Conservation (phyloP, 768 basidiomycete genomes). For the Serpula lacrymans region DNA sequence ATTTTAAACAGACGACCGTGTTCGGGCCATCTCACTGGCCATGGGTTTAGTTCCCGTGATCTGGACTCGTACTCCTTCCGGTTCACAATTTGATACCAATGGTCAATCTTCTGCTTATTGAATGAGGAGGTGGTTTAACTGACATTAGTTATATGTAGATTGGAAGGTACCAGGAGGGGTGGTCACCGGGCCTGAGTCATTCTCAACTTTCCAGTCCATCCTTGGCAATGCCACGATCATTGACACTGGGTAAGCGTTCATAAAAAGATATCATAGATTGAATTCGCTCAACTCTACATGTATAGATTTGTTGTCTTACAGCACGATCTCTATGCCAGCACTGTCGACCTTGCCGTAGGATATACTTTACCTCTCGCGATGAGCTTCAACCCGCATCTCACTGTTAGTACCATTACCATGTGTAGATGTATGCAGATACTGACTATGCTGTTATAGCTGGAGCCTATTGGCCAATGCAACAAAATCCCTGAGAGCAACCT, state of each 20-base stretch:
- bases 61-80: slow-evolving; percentile 69
- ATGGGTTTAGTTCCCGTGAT: slow-evolving; percentile 93
- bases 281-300: slow-evolving; percentile 4
- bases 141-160: slow-evolving; percentile 40
- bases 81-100: slow-evolving; percentile 66
- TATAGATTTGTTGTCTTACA: slow-evolving; percentile 83
- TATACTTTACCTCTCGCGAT: slow-evolving; percentile 81
- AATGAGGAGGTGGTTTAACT: slow-evolving; percentile 4
- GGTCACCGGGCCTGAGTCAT: slow-evolving; percentile 63
- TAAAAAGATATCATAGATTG: background rate
- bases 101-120: slow-evolving; percentile 35
- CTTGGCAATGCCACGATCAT: slow-evolving; percentile 62
- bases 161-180: slow-evolving; percentile 83
- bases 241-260: slow-evolving; percentile 48
- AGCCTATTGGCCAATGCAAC: slow-evolving; percentile 78
- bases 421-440: background rate
- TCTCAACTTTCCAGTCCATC: slow-evolving; percentile 69
- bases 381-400: slow-evolving; percentile 60
- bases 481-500: slow-evolving; percentile 60
- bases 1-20: slow-evolving; percentile 69
- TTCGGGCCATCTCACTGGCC: slow-evolving; percentile 82
- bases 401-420: slow-evolving; percentile 34
- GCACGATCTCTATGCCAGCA: slow-evolving; percentile 81
- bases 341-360: slow-evolving; percentile 86
- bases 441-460: slow-evolving; percentile 39